Evolutionary conservation across 495 filamentous ascomycete species (phyloP).

Genomic region (Geoglossum glabrum): DNA sequence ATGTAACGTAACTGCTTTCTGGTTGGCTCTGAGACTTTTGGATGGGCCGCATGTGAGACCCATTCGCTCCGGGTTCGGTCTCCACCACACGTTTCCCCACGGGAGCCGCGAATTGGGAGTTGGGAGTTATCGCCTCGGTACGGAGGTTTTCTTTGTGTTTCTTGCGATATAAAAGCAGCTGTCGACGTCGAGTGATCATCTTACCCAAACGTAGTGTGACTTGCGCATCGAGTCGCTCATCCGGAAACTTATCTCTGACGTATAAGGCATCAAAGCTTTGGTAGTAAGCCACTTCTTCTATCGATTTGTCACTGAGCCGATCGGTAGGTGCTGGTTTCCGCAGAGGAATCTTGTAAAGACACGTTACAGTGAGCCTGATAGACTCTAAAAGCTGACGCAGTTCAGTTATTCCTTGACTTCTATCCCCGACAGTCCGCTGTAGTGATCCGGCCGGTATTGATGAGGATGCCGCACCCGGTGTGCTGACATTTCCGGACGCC

Average conservation of each 20-base stretch:
- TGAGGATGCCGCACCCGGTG: too few species aligned
- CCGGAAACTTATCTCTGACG: slow-evolving; percentile 7
- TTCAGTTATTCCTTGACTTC: too few species aligned
- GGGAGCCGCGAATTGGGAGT: neutral
- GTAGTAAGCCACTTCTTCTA: neutral
- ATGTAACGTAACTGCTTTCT: too few species aligned
- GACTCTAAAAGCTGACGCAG: neutral
- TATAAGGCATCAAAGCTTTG: slow-evolving; percentile 6
- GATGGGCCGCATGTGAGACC: too few species aligned
- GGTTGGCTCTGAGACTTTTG: too few species aligned
- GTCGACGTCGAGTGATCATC: slow-evolving; percentile 4
- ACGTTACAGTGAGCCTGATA: slow-evolving; percentile 4
- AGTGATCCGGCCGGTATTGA: too few species aligned
- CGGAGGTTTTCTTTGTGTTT: too few species aligned
- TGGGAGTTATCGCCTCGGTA: neutral
- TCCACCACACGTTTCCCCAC: too few species aligned
- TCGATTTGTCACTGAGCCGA: neutral
- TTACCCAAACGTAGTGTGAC: slow-evolving; percentile 3
- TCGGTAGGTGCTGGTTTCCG: slow-evolving; percentile 6
- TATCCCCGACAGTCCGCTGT: too few species aligned
- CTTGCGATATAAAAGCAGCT: neutral
- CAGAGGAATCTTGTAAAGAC: slow-evolving; percentile 4
- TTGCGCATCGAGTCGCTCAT: neutral
- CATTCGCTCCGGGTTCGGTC: too few species aligned
- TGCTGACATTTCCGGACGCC: too few species aligned